Conservation (phyloP, 192 early-diverging fungal genomes). For the Spinellus fusiger region DNA sequence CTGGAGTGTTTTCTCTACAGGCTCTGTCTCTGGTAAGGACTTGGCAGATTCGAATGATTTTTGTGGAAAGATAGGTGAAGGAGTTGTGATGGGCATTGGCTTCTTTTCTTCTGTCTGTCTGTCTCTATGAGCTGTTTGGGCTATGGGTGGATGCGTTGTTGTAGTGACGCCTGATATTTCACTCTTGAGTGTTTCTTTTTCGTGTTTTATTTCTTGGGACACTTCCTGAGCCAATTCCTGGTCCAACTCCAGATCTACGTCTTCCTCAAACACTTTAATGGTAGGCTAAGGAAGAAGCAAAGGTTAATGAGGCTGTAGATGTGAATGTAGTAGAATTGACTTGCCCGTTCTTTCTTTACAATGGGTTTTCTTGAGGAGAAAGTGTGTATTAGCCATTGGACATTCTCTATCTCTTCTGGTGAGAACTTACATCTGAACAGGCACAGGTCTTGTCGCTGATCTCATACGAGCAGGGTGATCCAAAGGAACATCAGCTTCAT, state of each 20-base stretch:
- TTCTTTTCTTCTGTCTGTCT: neutral
- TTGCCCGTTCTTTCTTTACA: neutral
- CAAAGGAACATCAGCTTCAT: constrained; percentile 49
- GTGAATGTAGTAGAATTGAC: neutral
- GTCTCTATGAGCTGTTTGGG: neutral
- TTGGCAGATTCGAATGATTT: neutral
- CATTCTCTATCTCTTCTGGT: neutral
- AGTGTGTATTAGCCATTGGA: no score
- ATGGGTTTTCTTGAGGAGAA: no score
- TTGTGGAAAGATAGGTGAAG: neutral
- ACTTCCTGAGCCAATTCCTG: no score
- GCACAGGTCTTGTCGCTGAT: constrained; percentile 29
- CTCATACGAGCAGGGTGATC: constrained; percentile 43
- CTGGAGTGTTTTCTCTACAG: neutral
- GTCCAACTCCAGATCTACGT: constrained; percentile 59
- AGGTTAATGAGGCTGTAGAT: no score
- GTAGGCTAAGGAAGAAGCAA: constrained; percentile 41
- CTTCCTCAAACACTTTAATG: constrained; percentile 69
- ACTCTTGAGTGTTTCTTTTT: no score
- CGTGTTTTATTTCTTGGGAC: no score
- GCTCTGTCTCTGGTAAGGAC: constrained; percentile 1
- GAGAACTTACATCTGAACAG: neutral
- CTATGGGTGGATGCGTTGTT: neutral
- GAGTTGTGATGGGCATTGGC: neutral
- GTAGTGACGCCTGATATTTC: no score